Conservation (phyloP, 148 eudicot genomes). For the Vaccinium corymbosum region DNA sequence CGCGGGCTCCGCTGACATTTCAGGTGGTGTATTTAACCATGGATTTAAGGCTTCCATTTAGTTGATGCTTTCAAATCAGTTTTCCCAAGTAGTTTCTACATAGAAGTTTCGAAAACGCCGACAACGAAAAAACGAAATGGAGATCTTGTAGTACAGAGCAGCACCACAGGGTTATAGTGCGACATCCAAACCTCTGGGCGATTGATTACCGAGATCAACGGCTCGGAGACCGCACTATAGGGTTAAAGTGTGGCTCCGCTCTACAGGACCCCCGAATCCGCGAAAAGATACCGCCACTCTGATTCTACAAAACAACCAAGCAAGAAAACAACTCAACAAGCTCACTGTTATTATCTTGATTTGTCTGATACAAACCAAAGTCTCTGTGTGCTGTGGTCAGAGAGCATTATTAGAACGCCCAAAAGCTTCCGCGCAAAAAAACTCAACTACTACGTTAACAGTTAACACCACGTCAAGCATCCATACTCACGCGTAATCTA, state of each 20-base stretch:
- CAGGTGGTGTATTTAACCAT: too few species aligned
- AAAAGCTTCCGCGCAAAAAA: background rate
- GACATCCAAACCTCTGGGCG: too few species aligned
- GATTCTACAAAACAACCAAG: background rate
- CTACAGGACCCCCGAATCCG: too few species aligned
- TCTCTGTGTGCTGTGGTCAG: background rate
- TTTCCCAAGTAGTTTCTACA: background rate
- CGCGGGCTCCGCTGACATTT: background rate
- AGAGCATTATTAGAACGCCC: background rate
- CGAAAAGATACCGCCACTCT: background rate
- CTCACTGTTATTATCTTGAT: background rate
- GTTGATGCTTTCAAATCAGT: background rate
- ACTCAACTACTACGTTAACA: background rate
- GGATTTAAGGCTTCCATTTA: background rate
- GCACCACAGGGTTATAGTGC: too few species aligned
- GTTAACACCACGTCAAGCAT: background rate
- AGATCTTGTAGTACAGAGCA: too few species aligned
- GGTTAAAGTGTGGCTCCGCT: too few species aligned
- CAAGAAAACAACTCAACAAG: background rate
- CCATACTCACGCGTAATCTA: background rate
- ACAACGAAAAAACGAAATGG: background rate
- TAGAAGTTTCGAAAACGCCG: background rate
- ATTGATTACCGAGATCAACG: too few species aligned
- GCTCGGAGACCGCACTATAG: too few species aligned
- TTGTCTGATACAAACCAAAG: background rate